Base-by-base conservation (phyloP, 306 rosid genomes). In the Pterocarpus macrocarpus region DNA sequence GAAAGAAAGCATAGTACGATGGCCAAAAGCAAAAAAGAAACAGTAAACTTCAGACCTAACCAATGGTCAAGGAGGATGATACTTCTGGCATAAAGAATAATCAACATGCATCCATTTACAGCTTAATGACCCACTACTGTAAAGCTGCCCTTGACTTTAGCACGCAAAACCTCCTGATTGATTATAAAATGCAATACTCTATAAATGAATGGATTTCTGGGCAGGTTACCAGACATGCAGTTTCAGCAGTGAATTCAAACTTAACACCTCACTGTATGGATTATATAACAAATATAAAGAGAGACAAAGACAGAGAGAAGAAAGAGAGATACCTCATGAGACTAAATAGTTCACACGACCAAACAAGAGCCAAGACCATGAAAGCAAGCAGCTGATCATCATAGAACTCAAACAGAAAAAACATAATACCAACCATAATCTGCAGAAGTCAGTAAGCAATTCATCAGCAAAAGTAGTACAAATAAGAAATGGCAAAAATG, bases 381-480 rank as follows among this genome's bases (percentile, higher is more conserved):
- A 22, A 22, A 22, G 28, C 28, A 22, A 22, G 85, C 39, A 91
- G 88, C 75, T 93, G 99, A 86, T 95, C 99, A 0, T 95, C 96
- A 83, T 93, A 95, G 73, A 95, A 95, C 91, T 93, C 99, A 5
- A 95, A 95, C 75, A 95, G 96, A 47, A 95, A 95, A 89, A 95
- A 93, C 78, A 95, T 87, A 80, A 90, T 93, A 57, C 99, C 98
- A 43, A 95, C 93, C 99, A 95, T 93, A 79, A 95, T 95, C 99
- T 93, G 98, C 96, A 84, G 44, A 75, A 62, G 69, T 59, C 63
- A 71, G 70, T 41, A 80, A 55, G 69, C 43, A 81, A 77, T 55
- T 41, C 64, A 81, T 81, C 71, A 80, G 81, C 43, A 76, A 74
- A 57, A 12, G 53, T 75, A 50, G 14, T 71, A 59, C 34, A 57